Evolutionary conservation across 208 protist species (phyloP).

Genomic region (Polymyxa betae): DNA sequence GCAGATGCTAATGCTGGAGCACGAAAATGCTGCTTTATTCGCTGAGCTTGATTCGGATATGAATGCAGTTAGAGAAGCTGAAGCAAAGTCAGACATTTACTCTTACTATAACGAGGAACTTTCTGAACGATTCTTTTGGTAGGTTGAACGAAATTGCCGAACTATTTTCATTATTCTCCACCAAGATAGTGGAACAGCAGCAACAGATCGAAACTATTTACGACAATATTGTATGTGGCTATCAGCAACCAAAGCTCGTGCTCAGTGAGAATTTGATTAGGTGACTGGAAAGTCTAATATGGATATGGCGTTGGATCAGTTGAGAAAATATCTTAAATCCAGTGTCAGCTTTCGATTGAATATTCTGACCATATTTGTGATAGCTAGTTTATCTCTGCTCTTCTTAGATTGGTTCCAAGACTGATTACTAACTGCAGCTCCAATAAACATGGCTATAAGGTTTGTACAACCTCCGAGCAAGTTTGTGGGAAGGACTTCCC

Average conservation of each 20-base stretch:
- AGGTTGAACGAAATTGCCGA: constrained; percentile 42
- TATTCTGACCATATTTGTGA: constrained; percentile 18
- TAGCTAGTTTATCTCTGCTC: not conserved
- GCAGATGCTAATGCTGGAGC: not conserved
- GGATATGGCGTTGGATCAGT: constrained; percentile 37
- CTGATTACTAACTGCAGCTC: not conserved
- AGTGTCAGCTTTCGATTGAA: constrained; percentile 19
- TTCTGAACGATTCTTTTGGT: not conserved
- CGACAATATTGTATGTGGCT: not conserved
- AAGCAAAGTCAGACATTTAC: not conserved
- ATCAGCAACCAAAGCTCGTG: not conserved
- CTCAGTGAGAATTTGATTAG: not conserved
- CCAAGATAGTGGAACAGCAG: constrained; percentile 37
- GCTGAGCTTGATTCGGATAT: constrained; percentile 8
- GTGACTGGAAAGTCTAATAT: constrained; percentile 19
- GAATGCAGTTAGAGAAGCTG: not conserved
- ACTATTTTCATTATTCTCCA: constrained; percentile 41
- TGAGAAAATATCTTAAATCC: not conserved
- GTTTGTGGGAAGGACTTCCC: too few relatives aligned
- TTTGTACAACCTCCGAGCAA: too few relatives aligned
- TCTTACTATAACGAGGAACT: not conserved
- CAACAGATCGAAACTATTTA: constrained; percentile 31
- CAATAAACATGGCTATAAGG: too few relatives aligned
- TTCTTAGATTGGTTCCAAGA: constrained; percentile 50
- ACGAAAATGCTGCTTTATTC: constrained; percentile 15